Conservation (phyloP, 225 moss, liverwort and hornwort species). For the Antitrichia curtipendula region DNA sequence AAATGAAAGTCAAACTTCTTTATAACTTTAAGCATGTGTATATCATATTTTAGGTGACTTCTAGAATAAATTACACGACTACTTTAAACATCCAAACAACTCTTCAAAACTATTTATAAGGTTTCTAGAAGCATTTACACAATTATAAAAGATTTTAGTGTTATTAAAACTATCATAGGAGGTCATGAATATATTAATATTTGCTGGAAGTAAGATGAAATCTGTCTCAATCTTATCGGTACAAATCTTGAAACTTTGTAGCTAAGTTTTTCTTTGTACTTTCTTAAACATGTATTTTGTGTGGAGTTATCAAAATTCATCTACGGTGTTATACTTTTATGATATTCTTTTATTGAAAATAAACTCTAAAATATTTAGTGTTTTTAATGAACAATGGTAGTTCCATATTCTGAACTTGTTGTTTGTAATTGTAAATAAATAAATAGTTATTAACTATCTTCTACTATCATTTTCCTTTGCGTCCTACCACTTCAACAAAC, state of each 20-base stretch:
- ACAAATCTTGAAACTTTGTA: too few species aligned
- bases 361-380: background rate
- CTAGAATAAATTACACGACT: background rate
- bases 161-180: background rate
- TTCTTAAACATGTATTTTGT: background rate
- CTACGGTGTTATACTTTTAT: background rate
- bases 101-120: background rate
- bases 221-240: background rate
- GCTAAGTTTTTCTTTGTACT: background rate
- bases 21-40: fast-evolving
- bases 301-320: background rate
- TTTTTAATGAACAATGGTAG: background rate
- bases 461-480: too few species aligned
- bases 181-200: background rate
- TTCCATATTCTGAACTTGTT: background rate
- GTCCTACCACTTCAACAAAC: too few species aligned
- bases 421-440: background rate
- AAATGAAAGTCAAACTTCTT: background rate
- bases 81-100: background rate
- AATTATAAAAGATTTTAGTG: background rate
- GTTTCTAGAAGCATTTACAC: background rate
- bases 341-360: background rate
- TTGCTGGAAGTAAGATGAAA: background rate
- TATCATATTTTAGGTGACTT: background rate
- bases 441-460: background rate